A percentile compares a stretch with the other conserved stretches of the same genome.
Conservation (phyloP, 176 grass and related monocot genomes). For the Aegilops bicornis region DNA sequence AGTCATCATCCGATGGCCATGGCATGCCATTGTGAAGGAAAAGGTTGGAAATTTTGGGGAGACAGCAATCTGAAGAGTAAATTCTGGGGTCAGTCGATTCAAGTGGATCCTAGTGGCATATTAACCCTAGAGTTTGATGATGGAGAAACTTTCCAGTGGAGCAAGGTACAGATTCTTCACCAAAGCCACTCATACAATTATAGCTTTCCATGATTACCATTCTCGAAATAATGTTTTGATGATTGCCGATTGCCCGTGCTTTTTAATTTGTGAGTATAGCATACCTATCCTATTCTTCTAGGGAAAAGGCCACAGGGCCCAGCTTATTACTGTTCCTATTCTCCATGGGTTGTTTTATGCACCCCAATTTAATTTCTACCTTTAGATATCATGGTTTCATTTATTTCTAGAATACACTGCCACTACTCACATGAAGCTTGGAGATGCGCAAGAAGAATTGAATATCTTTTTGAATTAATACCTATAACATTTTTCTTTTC, state of each 20-base stretch:
- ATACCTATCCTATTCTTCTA: neutral
- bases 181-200: neutral
- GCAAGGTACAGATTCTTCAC: conserved; percentile 59
- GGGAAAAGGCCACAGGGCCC: neutral
- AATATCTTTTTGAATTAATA: conserved; percentile 5
- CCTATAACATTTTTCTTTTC: conserved; percentile 22
- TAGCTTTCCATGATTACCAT: neutral
- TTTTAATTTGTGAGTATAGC: neutral
- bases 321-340: neutral
- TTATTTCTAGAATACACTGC: neutral
- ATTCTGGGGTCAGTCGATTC: conserved; percentile 95
- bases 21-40: conserved; percentile 91
- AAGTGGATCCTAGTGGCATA: conserved; percentile 65
- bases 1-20: conserved; percentile 93
- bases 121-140: conserved; percentile 90
- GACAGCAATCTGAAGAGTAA: conserved; percentile 82
- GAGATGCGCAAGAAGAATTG: conserved; percentile 4
- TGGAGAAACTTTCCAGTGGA: conserved; percentile 95
- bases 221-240: neutral
- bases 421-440: neutral
- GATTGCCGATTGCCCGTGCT: neutral
- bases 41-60: conserved; percentile 93
- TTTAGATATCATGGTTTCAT: conserved; percentile 21
- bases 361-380: neutral
- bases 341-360: neutral